Evolutionary conservation across 768 basidiomycete species (phyloP), one percentile per base, ranked within the genome.

Genomic region (Kwoniella dendrophila): DNA sequence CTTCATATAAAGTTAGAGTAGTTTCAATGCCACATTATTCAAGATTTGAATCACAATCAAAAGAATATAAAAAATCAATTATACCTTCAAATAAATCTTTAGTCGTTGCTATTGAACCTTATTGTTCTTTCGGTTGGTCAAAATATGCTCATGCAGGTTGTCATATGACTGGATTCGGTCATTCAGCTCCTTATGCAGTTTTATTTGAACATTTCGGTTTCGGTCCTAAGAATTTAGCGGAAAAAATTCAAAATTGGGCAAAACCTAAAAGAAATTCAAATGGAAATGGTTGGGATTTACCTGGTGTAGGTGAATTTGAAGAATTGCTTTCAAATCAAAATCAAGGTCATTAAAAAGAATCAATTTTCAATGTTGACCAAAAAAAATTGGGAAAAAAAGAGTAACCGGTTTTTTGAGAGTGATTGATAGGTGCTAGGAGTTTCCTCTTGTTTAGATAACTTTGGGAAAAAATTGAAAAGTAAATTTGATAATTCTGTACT

Each of bases 171-270:
- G 70, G 71, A 1, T 79, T 79, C 52, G 72, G 78, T 30, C 68
- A 70, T 51, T 76, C 74, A 8, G 78, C 77, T 8, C 78, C 78
- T 22, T 63, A 69, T 41, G 59, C 63, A 2, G 59, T 65, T 26
- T 50, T 77, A 16, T 79, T 68, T 49, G 73, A 77, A 43, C 69
- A 74, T 62, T 79, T 77, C 48, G 78, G 78, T 2, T 79, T 79
- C 50, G 66, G 66, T 29, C 64, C 63, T 41, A 65, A 75, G 26
- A 73, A 74, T 48, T 48, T 79, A 44, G 67, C 72, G 0, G 53
- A 64, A 49, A 69, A 66, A 43, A 72, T 79, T 26, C 53, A 36
- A 11, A 55, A 45, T 50, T 78, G 64, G 58, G 60, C 41, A 67
- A 29, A 59, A 52, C 12, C 22, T 22, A 33, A 24, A 44, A 51